Base-by-base conservation (phyloP, 345 rosid species). In the Hirschfeldia incana region DNA sequence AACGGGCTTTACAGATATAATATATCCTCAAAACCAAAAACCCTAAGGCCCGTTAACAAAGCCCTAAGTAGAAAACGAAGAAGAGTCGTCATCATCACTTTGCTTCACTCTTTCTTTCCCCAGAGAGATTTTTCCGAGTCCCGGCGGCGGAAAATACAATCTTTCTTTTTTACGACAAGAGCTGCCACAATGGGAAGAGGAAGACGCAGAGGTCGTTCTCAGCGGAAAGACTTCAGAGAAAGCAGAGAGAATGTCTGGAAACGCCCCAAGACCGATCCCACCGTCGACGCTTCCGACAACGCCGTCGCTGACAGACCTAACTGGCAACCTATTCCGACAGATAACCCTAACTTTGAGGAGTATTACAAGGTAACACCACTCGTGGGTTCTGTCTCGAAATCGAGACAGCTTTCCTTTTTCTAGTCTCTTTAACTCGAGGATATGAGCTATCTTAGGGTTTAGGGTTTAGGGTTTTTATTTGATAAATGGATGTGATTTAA, bases 231-330 rank as follows among this genome's bases (percentile, higher is more conserved):
- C 78, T 95, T 93, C 77, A 84, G 86, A 1, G 90, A 95, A n/a
- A 88, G 71, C 80, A 87, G 99, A 82, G 98, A 90, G 42, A 91
- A 91, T 82, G 90, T 88, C 51, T 95, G 98, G 99, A 93, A 93
- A 80, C 91, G 90, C 15, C 69, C 88, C 66, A 89, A 85, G 80
- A 74, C 94, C 2, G 98, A 89, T 70, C 77, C 87, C 70, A 26
- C 87, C 28, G 67, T 82, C 11, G 87, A 85, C 30, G 67, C 61
- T 27, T 76, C 86, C 57, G 73, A 71, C 9, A 74, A 65, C 80
- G 69, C 87, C 65, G 70, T 13, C 49, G 37, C 66, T 16, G 78
- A 69, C 8, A 79, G 26, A 74, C 78, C 82, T 0, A 74, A 16
- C 15, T 79, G 82, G 82, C 71, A 74, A 62, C 82, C 82, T 51